Base-by-base conservation (phyloP, 345 rosid genomes). In the Geranium brycei region DNA sequence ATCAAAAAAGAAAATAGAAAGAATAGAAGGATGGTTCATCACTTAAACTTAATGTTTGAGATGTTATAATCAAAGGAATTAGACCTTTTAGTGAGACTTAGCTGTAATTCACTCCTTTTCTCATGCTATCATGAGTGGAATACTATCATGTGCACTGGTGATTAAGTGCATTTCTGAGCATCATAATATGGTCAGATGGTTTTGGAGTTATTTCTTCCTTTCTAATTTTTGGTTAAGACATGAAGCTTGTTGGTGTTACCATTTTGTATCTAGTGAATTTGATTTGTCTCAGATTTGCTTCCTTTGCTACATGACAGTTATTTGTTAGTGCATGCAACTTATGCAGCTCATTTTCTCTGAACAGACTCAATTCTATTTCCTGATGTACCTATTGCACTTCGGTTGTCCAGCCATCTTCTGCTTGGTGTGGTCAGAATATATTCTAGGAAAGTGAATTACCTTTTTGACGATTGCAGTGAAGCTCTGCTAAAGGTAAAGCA, bases 361-460 rank as follows among this genome's bases (percentile, higher is more conserved):
- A 69, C 95, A 93, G 99, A 93, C 77, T 90, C 99, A 31, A 93
- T 93, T 79, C 85, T 93, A 64, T 93, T 87, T 77, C 99, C 99
- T 31, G 99, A 93, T n/a, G 88, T 84, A 60, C 99, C 99, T 2
- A 93, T 93, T 62, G 99, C 99, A 35, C 83, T 91, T 58, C 76
- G 96, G 64, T 71, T 95, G 70, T 95, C 99, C 60, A 95, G 99
- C 74, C 99, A 95, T 84, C 96, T 95, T 66, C 81, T 95, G 77
- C 95, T 95, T 65, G 99, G 99, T 62, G 99, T 95, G 70, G 99
- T 95, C 78, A 90, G 97, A 81, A 95, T 95, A 75, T 95, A 95
- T 69, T 87, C 95, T 69, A 84, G 88, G 75, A 95, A 95, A 89
- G 99, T 95, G 72, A 83, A 77, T 81, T 95, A 95, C 87, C 97